Evolutionary conservation across 2,329 filamentous ascomycete species (phyloP).

Genomic region (Coniochaeta sp.): DNA sequence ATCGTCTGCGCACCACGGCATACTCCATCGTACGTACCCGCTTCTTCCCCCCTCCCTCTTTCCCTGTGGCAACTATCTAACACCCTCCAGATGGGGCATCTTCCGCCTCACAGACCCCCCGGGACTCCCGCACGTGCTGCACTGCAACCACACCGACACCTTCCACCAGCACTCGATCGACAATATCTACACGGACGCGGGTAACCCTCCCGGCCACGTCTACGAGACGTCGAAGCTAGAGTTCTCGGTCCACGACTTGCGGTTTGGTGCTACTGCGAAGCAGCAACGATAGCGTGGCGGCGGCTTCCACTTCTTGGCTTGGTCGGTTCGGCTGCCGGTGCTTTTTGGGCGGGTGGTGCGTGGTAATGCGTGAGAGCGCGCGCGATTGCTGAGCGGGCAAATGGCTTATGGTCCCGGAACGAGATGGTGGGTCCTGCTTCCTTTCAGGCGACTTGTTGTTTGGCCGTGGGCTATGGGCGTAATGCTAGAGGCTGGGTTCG

Average conservation of each 20-base stretch:
- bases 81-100: conserved; percentile 64
- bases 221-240: conserved; percentile 60
- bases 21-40: conserved; percentile 56
- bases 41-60: background rate
- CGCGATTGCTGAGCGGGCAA: too few species aligned
- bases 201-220: conserved; percentile 60
- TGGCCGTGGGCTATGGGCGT: too few species aligned
- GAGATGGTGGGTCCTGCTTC: too few species aligned
- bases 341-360: background rate
- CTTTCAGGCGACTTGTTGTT: too few species aligned
- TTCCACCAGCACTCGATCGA: conserved; percentile 70
- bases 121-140: conserved; percentile 75
- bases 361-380: too few species aligned
- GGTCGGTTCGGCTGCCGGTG: background rate
- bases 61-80: background rate
- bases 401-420: too few species aligned
- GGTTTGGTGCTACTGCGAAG: conserved; percentile 20
- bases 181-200: conserved; percentile 72
- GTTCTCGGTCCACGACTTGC: conserved; percentile 49
- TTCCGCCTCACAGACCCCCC: conserved; percentile 93
- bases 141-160: conserved; percentile 68
- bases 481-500: too few species aligned
- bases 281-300: conserved; percentile 8
- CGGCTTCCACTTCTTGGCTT: background rate
- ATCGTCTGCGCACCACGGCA: conserved; percentile 91